Base-by-base conservation (phyloP, 169 alveolate species). In the Sarcocystis neurona region DNA sequence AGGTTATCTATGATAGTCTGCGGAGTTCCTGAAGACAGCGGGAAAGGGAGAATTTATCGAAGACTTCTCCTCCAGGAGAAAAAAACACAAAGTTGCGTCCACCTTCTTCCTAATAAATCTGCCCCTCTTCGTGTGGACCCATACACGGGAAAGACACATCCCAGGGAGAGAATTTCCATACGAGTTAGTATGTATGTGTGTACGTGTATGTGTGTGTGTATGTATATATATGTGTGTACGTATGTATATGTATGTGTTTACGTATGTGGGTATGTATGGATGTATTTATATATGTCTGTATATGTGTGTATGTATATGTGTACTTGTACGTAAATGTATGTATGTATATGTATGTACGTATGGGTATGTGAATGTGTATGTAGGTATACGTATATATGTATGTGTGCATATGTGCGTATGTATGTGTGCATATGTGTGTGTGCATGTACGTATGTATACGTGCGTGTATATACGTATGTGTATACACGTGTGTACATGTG, bases 1-100 rank as follows among this genome's bases (percentile, higher is more conserved):
- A 98, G 95, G 37, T 97, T 95, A 74, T 97, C 99, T 84, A 97
- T 96, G 84, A 98, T 97, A 78, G 96, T 92, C 84, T 96, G 96
- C 5, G 99, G 99, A 78, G 98, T 97, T 48, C 90, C 90, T 85
- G 85, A 5, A 82, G 46, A 79, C 8, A 34, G 34, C 60, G 60
- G 27, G 46, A 0, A 32, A 32, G n/a, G 23, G 34, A 15, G 48
- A 68, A 39, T n/a, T n/a, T 23, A 32, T 0, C 41, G n/a, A 1
- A 18, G 88, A 37, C 60, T 48, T 43, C 27, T 46, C 60, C 39
- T n/a, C 30, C 78, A 18, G 60, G 18, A 10, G 60, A 50, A 18
- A 10, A 50, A 8, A 8, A 18, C 8, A 50, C 8, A 50, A 50
- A 50, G 18, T n/a, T n/a, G n/a, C n/a, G n/a, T n/a, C n/a, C n/a